Percentiles rank a stretch among this genome's conserved stretches.
Conservation (phyloP, 495 filamentous ascomycete genomes). For the Diplogelasinospora grovesii region DNA sequence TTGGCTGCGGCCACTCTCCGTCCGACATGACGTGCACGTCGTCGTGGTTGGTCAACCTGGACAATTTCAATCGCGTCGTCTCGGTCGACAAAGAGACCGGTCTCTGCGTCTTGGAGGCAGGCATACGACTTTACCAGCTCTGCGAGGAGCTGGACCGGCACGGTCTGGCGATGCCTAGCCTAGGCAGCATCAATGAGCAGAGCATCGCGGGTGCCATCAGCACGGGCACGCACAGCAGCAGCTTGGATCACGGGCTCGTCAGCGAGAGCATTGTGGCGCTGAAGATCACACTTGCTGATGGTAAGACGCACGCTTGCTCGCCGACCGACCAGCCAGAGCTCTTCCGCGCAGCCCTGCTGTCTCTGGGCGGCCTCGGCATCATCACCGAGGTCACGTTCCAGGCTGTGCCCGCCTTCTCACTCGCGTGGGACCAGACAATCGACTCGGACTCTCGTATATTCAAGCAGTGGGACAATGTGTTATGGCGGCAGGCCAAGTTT, state of each 20-base stretch:
- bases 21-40: conserved; percentile 90
- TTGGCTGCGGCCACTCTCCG: conserved; percentile 86
- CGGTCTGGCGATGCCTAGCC: conserved; percentile 75
- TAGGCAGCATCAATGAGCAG: conserved; percentile 93
- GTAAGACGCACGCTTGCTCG: conserved; percentile 68
- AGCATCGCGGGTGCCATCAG: conserved; percentile 88
- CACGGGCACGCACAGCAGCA: conserved; percentile 90
- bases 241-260: conserved; percentile 73
- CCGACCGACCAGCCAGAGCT: conserved; percentile 62
- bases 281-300: conserved; percentile 77
- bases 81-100: conserved; percentile 56
- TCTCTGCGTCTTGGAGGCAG: conserved; percentile 70
- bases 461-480: conserved; percentile 58
- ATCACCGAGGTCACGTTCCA: conserved; percentile 82
- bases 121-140: conserved; percentile 71
- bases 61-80: conserved; percentile 68
- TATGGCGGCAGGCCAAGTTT: conserved; percentile 85
- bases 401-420: conserved; percentile 66
- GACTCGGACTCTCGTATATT: conserved; percentile 61
- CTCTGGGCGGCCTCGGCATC: conserved; percentile 83
- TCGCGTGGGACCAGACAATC: conserved; percentile 80
- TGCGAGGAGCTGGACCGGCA: conserved; percentile 59
- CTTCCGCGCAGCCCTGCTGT: conserved; percentile 82
- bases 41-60: conserved; percentile 90
- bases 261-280: conserved; percentile 66